Conservation (phyloP, 306 rosid species). For the Amphicarpaea edgeworthii region DNA sequence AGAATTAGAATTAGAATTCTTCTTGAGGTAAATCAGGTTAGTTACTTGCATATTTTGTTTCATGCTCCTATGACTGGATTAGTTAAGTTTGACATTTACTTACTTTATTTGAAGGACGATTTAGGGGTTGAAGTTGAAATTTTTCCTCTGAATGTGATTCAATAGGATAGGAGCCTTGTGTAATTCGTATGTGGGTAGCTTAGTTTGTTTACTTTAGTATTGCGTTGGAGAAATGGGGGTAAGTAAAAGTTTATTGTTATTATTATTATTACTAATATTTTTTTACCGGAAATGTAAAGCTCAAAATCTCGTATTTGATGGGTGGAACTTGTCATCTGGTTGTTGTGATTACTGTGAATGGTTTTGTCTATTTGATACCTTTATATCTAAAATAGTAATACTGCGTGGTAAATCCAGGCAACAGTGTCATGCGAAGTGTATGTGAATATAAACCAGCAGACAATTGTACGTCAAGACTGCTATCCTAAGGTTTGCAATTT, state of each 20-base stretch:
- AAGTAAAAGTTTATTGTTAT: not conserved
- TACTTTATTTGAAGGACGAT: not conserved
- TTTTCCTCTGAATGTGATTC: not conserved
- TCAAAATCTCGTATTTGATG: not conserved
- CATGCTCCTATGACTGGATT: not conserved
- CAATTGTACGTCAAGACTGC: conserved; percentile 78
- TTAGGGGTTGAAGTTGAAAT: not conserved
- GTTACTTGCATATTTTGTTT: not conserved
- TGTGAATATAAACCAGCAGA: conserved; percentile 63
- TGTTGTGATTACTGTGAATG: conserved; percentile 13
- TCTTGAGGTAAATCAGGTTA: not conserved
- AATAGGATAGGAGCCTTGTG: not conserved
- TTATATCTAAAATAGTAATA: conserved; percentile 9
- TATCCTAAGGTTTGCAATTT: conserved; percentile 65
- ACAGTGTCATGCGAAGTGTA: conserved; percentile 75
- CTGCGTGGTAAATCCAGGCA: conserved; percentile 58
- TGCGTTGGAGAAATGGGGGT: not conserved
- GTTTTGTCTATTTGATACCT: not conserved
- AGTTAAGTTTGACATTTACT: not conserved
- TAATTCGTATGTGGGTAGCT: not conserved
- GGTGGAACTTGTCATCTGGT: not conserved
- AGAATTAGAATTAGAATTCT: not conserved
- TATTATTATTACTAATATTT: not conserved
- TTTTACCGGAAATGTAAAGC: not conserved
- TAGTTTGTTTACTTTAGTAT: not conserved